phyloP scores from a whole-genome alignment of 768 basidiomycete genomes.

The Symmetrospora coprosmae region DNA sequence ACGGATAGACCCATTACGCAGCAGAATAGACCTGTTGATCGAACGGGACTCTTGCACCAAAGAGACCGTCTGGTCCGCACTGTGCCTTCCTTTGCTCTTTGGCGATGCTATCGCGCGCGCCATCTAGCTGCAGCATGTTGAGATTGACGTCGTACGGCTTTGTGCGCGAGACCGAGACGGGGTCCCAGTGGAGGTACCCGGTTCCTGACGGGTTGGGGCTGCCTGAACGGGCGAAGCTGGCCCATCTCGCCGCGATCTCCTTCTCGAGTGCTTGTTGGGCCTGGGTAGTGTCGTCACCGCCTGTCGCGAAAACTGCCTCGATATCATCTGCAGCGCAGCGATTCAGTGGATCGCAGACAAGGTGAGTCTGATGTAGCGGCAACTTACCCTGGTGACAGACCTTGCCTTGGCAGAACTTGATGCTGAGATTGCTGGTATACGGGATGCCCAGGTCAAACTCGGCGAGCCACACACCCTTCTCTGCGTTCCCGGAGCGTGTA shows the following conservation, averaged over 20 bases:
- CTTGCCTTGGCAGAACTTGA: not conserved
- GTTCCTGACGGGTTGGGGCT: conserved; percentile 48
- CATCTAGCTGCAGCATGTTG: conserved; percentile 50
- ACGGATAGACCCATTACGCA: too few species aligned
- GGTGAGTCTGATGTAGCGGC: not conserved
- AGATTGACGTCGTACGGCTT: conserved; percentile 38
- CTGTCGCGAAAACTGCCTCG: conserved; percentile 44
- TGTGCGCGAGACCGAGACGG: conserved; percentile 40
- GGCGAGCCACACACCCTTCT: not conserved
- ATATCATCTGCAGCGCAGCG: conserved; percentile 80
- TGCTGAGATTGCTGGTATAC: not conserved
- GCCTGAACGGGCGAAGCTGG: conserved; percentile 50
- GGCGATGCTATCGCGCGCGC: conserved; percentile 33
- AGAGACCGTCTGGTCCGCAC: conserved; percentile 48
- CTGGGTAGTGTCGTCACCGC: conserved; percentile 43
- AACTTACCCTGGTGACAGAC: conserved; percentile 22
- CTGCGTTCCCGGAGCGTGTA: not conserved
- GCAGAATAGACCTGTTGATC: conserved; percentile 66
- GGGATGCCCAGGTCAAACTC: conserved; percentile 15
- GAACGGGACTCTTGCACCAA: conserved; percentile 51
- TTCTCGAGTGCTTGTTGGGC: conserved; percentile 40
- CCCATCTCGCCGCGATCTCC: conserved; percentile 60
- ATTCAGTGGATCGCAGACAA: too few species aligned
- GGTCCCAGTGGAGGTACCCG: conserved; percentile 42
- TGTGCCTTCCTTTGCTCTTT: conserved; percentile 35